Evolutionary conservation across 2,329 filamentous ascomycete genomes (phyloP).

Genomic region (Neonectria faginata): DNA sequence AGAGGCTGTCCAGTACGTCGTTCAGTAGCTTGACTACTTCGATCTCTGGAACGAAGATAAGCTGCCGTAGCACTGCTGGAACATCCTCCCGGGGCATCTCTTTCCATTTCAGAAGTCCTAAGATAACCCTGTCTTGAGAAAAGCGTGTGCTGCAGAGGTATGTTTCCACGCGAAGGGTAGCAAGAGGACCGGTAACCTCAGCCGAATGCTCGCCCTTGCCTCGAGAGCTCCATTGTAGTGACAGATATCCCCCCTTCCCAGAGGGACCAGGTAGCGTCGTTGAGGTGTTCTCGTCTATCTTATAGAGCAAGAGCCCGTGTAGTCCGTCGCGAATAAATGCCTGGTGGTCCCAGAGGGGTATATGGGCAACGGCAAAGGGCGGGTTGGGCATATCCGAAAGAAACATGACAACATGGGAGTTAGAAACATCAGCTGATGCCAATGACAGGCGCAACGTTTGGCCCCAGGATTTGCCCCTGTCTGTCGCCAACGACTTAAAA

Average conservation of each 20-base stretch:
- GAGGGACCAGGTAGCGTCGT: conserved; percentile 68
- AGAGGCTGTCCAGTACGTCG: conserved; percentile 90
- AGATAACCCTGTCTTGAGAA: conserved; percentile 88
- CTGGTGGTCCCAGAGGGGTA: conserved; percentile 92
- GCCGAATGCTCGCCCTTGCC: conserved; percentile 75
- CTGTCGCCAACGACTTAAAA: conserved; percentile 86
- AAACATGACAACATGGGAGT: conserved; percentile 89
- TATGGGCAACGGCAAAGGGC: conserved; percentile 91
- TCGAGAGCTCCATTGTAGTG: conserved; percentile 80
- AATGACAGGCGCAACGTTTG: conserved; percentile 87
- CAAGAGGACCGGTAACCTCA: conserved; percentile 83
- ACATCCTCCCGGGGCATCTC: conserved; percentile 79
- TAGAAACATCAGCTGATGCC: conserved; percentile 81
- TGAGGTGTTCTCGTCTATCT: conserved; percentile 90
- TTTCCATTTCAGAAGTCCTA: conserved; percentile 89
- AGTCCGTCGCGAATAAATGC: conserved; percentile 90
- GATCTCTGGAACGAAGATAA: conserved; percentile 95
- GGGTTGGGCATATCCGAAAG: conserved; percentile 87
- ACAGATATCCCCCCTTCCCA: conserved; percentile 88
- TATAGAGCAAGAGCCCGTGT: conserved; percentile 86
- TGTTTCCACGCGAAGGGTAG: conserved; percentile 82
- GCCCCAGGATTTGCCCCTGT: conserved; percentile 86
- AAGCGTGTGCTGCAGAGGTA: conserved; percentile 95
- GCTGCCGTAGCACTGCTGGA: conserved; percentile 78
- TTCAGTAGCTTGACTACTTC: conserved; percentile 95